A percentile compares a stretch with the other conserved stretches of the same genome.
These are phyloP conservation scores for Microdochium trichocladiopsis DNA, from an alignment of 2,329 filamentous ascomycete genomes.

Conservation along the genomic window DNA sequence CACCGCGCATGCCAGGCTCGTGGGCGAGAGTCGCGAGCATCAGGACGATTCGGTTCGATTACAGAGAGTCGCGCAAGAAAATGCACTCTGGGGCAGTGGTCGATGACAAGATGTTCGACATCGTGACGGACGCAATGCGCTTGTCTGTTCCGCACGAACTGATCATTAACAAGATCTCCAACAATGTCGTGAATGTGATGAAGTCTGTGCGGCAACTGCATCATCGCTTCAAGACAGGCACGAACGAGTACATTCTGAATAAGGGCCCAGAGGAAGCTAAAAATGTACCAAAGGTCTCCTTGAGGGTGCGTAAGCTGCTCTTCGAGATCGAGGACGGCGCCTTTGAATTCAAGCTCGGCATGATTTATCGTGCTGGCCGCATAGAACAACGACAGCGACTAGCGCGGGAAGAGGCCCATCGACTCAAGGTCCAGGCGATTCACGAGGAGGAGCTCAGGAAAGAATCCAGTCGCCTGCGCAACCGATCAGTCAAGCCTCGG, in stretches of 20 bases:
- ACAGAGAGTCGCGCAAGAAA: conserved; percentile 70
- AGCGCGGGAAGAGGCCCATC: conserved; percentile 84
- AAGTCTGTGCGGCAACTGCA: conserved; percentile 90
- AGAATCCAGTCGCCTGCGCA: conserved; percentile 43
- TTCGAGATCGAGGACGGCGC: conserved; percentile 94
- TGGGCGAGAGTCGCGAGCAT: conserved; percentile 86
- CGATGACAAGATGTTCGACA: conserved; percentile 76
- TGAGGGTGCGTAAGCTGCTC: conserved; percentile 74
- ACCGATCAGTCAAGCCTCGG: conserved; percentile 43
- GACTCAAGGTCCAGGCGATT: conserved; percentile 79
- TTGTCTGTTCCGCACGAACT: conserved; percentile 87
- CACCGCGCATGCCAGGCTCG: conserved; percentile 71
- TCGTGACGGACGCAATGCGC: conserved; percentile 78
- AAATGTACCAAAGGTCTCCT: conserved; percentile 74
- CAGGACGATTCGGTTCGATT: conserved; percentile 72
- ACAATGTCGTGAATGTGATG: conserved; percentile 81
- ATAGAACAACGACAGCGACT: conserved; percentile 85
- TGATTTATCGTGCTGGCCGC: conserved; percentile 85
- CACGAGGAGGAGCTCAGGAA: conserved; percentile 60
- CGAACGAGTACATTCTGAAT: conserved; percentile 79
- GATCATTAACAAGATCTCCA: conserved; percentile 82
- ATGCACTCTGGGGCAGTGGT: conserved; percentile 47
- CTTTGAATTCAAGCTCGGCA: conserved; percentile 94
- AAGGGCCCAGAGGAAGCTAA: conserved; percentile 85
- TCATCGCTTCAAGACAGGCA: conserved; percentile 82